Conservation (phyloP, 2,329 filamentous ascomycete genomes). For the Corniculantispora saksenae region DNA sequence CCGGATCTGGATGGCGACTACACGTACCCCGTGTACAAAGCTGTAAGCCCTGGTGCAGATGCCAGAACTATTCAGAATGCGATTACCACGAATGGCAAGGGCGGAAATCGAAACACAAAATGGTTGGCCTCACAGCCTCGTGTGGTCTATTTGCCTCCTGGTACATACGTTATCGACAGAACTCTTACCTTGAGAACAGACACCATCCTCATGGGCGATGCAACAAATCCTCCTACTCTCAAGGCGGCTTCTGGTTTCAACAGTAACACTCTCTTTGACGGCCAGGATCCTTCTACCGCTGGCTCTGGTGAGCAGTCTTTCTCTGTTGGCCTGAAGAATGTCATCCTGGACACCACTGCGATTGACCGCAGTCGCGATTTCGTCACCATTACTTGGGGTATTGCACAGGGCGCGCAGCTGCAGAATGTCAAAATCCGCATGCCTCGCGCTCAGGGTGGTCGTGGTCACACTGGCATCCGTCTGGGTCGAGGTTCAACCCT, state of each 20-base stretch:
- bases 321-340: slow-evolving; percentile 44
- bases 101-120: slow-evolving; percentile 33
- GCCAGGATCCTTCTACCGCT: slow-evolving; percentile 38
- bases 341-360: slow-evolving; percentile 43
- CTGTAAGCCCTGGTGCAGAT: slow-evolving; percentile 38
- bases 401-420: slow-evolving; percentile 44
- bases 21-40: slow-evolving; percentile 40
- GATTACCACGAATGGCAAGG: slow-evolving; percentile 38
- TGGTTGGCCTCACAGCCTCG: slow-evolving; percentile 47
- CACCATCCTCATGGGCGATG: slow-evolving; percentile 47
- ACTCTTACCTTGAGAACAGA: slow-evolving; percentile 46
- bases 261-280: slow-evolving; percentile 36
- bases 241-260: slow-evolving; percentile 41
- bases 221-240: slow-evolving; percentile 44
- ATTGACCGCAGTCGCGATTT: slow-evolving; percentile 37
- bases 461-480: slow-evolving; percentile 42
- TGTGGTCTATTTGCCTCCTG: slow-evolving; percentile 46
- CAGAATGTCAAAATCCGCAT: slow-evolving; percentile 46
- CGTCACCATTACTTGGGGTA: slow-evolving; percentile 44
- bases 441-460: slow-evolving; percentile 28
- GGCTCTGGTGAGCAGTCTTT: slow-evolving; percentile 41
- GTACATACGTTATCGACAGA: slow-evolving; percentile 40
- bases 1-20: slow-evolving; percentile 39
- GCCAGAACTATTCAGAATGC: slow-evolving; percentile 39
- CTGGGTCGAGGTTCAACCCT: slow-evolving; percentile 44